Conservation (phyloP, 495 filamentous ascomycete genomes). For the Aspergillus ostianus region DNA sequence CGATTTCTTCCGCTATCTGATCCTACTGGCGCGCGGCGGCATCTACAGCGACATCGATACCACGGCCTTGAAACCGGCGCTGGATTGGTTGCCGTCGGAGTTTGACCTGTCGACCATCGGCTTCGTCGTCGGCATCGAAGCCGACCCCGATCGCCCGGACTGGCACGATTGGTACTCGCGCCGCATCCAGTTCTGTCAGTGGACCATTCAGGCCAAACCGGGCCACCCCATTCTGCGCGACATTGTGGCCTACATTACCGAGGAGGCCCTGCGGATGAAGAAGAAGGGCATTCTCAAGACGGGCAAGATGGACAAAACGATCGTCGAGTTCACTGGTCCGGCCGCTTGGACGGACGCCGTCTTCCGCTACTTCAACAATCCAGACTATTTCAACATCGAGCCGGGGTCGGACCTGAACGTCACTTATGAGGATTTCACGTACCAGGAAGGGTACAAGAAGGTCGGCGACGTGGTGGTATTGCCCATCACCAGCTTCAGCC, state of each 20-base stretch:
- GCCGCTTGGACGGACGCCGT: conserved; percentile 92
- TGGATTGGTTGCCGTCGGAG: conserved; percentile 80
- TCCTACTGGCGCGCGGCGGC: conserved; percentile 88
- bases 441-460: conserved; percentile 76
- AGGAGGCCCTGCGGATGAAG: conserved; percentile 76
- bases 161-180: conserved; percentile 97
- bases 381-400: conserved; percentile 81
- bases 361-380: conserved; percentile 91
- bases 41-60: conserved; percentile 99
- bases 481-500: conserved; percentile 96
- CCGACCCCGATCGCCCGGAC: conserved; percentile 87
- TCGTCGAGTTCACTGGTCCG: conserved; percentile 96
- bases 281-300: conserved; percentile 60
- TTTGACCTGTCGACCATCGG: conserved; percentile 77
- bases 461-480: conserved; percentile 92
- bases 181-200: conserved; percentile 96
- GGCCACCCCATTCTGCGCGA: conserved; percentile 90
- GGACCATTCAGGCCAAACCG: conserved; percentile 95
- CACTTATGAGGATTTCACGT: conserved; percentile 84
- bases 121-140: conserved; percentile 90
- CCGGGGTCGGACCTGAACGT: conserved; percentile 65
- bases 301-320: conserved; percentile 67
- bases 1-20: conserved; percentile 96
- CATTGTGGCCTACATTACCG: conserved; percentile 80
- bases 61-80: conserved; percentile 72